Percentiles rank a stretch among this genome's conserved stretches.
Evolutionary conservation across 2,329 filamentous ascomycete species (phyloP).

Genomic region (Paraconiothyrium sp.): DNA sequence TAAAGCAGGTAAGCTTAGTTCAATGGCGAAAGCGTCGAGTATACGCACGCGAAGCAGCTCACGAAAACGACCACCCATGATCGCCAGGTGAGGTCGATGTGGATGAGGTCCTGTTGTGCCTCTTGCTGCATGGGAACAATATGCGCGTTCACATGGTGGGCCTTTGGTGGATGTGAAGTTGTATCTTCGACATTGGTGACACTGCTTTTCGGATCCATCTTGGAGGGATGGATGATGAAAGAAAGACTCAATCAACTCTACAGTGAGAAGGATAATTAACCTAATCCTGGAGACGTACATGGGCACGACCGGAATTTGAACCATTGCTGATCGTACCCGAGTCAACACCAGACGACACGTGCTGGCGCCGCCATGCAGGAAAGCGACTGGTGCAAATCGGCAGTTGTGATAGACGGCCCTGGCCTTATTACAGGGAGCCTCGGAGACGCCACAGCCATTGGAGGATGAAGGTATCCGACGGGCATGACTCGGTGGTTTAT

Average conservation of each 20-base stretch:
- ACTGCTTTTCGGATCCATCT: constrained; percentile 34
- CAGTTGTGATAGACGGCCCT: constrained; percentile 3
- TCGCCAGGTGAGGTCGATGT: constrained; percentile 63
- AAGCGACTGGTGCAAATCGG: constrained; percentile 9
- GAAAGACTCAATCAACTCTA: not conserved
- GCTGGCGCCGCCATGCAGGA: not conserved
- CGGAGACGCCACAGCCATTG: not conserved
- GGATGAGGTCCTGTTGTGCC: constrained; percentile 41
- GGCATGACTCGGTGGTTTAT: constrained; percentile 5
- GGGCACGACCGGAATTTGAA: constrained; percentile 1
- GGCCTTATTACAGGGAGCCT: not conserved
- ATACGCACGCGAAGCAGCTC: constrained; percentile 57
- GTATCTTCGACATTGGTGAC: constrained; percentile 26
- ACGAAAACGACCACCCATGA: constrained; percentile 63
- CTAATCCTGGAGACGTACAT: not conserved
- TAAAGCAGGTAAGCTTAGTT: constrained; percentile 20
- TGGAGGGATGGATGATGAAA: not conserved
- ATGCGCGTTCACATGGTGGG: constrained; percentile 22
- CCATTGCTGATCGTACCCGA: constrained; percentile 3
- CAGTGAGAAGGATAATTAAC: not conserved
- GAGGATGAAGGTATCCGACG: constrained; percentile 6
- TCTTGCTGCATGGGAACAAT: constrained; percentile 42
- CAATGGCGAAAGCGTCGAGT: constrained; percentile 21
- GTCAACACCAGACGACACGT: constrained; percentile 1
- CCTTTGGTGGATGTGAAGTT: constrained; percentile 16